These are phyloP conservation scores for Plasmodium adleri DNA, from an alignment of 169 alveolate species.

Conservation along the genomic window DNA sequence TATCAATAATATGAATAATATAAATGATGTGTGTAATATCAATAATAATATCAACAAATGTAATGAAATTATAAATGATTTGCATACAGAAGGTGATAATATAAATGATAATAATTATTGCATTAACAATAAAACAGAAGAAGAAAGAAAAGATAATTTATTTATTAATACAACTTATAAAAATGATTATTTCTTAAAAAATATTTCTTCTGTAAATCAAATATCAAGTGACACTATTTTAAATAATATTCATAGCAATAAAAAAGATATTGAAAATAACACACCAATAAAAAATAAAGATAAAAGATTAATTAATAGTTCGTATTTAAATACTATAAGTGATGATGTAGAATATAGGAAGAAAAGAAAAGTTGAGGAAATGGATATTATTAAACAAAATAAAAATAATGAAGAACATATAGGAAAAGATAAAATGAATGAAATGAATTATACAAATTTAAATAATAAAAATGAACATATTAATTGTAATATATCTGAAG, in stretches of 20 bases:
- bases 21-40: no score
- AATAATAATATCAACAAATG: no score
- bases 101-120: no score
- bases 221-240: no score
- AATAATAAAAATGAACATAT: slow-evolving; percentile 1
- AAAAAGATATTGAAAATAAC: background rate
- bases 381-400: background rate
- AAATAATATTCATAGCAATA: background rate
- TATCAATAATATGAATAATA: no score
- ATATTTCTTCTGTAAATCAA: no score
- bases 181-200: no score
- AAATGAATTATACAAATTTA: background rate
- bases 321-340: background rate
- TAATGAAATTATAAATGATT: no score
- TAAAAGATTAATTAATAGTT: background rate
- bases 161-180: no score
- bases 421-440: background rate
- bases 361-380: slow-evolving; percentile 4
- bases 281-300: background rate
- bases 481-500: background rate
- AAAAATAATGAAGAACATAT: background rate
- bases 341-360: background rate
- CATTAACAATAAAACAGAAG: no score
- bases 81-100: no score
- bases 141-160: no score